Conservation (phyloP, 2,329 filamentous ascomycete genomes). For the Cercospora sp. region DNA sequence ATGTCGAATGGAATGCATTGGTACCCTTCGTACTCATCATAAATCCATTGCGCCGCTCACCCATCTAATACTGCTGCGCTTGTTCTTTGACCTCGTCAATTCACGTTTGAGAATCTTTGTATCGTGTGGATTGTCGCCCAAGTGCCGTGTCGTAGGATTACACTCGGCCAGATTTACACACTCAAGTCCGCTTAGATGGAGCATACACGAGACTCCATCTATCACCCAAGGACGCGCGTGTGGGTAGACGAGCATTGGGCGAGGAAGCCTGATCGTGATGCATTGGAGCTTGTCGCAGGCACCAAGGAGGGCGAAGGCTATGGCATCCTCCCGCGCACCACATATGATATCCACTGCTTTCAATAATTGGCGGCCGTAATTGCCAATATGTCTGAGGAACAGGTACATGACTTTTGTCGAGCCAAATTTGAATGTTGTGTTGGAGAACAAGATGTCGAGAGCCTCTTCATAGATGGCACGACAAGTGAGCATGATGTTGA, state of each 20-base stretch:
- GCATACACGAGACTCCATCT: conserved; percentile 33
- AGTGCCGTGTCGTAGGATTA: conserved; percentile 11
- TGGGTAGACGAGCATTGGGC: conserved; percentile 26
- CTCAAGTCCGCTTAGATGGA: conserved; percentile 33
- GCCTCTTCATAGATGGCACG: conserved; percentile 47
- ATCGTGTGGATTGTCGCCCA: conserved; percentile 29
- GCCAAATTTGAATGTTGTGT: conserved; percentile 49
- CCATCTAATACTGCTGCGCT: conserved; percentile 28
- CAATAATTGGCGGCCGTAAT: conserved; percentile 30
- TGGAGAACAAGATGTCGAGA: conserved; percentile 47
- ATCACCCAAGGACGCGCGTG: conserved; percentile 31
- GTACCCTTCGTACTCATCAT: conserved; percentile 6
- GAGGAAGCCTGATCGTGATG: conserved; percentile 29
- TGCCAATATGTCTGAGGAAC: conserved; percentile 37
- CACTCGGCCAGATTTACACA: conserved; percentile 28
- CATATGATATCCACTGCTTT: conserved; percentile 31
- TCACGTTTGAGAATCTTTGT: conserved; percentile 28
- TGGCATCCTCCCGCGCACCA: conserved; percentile 34
- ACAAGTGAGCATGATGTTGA: conserved; percentile 46
- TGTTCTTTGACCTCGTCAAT: conserved; percentile 28
- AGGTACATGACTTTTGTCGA: conserved; percentile 50
- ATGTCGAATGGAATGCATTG: not conserved
- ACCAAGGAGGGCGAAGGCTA: conserved; percentile 35
- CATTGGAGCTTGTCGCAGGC: conserved; percentile 30
- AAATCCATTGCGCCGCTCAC: conserved; percentile 29